These are phyloP conservation scores for Pelargonium fulgidum DNA, from an alignment of 441 rosid species.

Conservation along the genomic window DNA sequence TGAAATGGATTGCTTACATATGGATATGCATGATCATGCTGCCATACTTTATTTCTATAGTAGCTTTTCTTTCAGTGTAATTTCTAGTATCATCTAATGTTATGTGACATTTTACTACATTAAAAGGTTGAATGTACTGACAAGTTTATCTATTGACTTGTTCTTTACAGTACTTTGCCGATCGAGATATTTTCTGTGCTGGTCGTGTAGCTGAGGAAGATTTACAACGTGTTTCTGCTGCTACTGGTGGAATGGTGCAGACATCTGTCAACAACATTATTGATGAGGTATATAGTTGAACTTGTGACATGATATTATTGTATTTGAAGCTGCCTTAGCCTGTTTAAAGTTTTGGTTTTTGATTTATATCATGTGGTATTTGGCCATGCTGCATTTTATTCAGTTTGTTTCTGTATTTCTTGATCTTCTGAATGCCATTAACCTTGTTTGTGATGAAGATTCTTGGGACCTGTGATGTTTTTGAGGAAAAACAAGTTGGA, in stretches of 20 bases:
- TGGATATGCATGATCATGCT: background rate
- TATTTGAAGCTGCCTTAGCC: background rate
- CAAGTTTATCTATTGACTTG: conserved; percentile 8
- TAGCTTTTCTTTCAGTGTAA: background rate
- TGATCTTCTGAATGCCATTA: conserved; percentile 4
- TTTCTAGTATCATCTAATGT: background rate
- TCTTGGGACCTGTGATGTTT: conserved; percentile 89
- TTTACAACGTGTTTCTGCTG: conserved; percentile 87
- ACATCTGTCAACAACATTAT: conserved; percentile 90
- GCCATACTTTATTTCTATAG: background rate
- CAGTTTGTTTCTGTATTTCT: background rate
- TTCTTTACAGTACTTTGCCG: conserved; percentile 84
- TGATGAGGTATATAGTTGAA: conserved; percentile 47
- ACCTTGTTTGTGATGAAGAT: conserved; percentile 43
- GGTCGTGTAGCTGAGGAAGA: conserved; percentile 98
- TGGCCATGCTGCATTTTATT: background rate
- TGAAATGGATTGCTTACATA: background rate
- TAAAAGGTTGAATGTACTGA: background rate
- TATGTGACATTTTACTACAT: background rate
- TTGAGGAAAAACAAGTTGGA: conserved; percentile 98
- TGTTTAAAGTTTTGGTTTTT: background rate
- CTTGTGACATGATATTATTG: background rate
- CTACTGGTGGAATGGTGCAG: conserved; percentile 94
- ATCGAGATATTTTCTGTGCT: conserved; percentile 97
- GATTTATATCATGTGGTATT: background rate